phyloP scores from a whole-genome alignment of 306 rosid genomes.

The Abrus pulchellus region DNA sequence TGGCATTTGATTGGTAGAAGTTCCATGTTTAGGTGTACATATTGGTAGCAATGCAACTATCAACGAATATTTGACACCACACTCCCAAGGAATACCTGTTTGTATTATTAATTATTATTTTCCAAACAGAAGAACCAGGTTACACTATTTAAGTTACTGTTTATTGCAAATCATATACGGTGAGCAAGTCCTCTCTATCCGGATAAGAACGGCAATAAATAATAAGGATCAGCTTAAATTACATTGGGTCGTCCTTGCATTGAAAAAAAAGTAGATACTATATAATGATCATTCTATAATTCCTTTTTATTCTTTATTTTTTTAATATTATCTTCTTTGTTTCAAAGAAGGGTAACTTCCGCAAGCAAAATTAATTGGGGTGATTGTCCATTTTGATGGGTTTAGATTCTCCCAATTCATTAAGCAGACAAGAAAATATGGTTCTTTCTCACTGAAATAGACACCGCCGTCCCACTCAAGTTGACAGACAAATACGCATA shows the following conservation, averaged over 20 bases:
- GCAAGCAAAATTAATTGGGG: conserved; percentile 1
- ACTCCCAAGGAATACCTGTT: neutral
- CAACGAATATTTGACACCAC: neutral
- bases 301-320: neutral
- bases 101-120: neutral
- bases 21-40: conserved; percentile 27
- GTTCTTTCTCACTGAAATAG: neutral
- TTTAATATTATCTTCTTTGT: neutral
- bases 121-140: too few species aligned
- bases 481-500: neutral
- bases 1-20: conserved; percentile 37
- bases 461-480: conserved; percentile 12
- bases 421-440: conserved; percentile 20
- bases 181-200: neutral
- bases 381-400: neutral
- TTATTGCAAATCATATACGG: neutral
- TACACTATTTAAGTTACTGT: too few species aligned
- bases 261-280: too few species aligned
- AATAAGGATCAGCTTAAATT: neutral
- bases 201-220: neutral
- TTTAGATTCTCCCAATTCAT: conserved; percentile 34
- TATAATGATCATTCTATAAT: neutral
- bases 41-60: conserved; percentile 24
- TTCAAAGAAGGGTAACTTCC: neutral
- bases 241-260: neutral